These are phyloP conservation scores for Lentinula lateritia DNA, from an alignment of 768 basidiomycete genomes.

Conservation along the genomic window DNA sequence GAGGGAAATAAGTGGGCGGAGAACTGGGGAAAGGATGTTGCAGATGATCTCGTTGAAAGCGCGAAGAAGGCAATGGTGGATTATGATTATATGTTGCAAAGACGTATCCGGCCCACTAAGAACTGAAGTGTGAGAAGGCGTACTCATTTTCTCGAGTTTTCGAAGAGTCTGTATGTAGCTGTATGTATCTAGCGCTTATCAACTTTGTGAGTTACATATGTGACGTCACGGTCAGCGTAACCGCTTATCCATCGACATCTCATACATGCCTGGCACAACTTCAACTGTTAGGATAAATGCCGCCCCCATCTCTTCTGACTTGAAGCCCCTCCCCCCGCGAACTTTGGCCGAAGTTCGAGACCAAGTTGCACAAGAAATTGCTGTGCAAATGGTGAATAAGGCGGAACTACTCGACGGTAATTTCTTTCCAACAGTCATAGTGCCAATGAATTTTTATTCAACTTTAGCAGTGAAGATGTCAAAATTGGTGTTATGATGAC, in stretches of 20 bases:
- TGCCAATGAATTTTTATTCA: background rate
- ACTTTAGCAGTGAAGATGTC: slow-evolving; percentile 25
- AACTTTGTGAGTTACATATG: no score
- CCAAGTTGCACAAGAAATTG: slow-evolving; percentile 54
- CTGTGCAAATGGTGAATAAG: slow-evolving; percentile 46
- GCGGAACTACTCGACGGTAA: slow-evolving; percentile 43
- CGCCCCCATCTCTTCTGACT: background rate
- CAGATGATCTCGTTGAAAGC: background rate
- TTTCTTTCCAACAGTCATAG: background rate
- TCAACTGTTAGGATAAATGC: background rate
- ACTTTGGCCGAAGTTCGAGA: slow-evolving; percentile 57
- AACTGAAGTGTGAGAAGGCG: no score
- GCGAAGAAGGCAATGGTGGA: background rate
- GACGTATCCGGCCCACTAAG: background rate
- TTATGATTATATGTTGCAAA: slow-evolving; percentile 4
- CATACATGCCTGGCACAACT: background rate
- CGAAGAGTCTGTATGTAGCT: no score
- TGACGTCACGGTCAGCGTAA: background rate
- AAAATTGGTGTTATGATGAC: slow-evolving; percentile 57
- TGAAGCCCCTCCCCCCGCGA: slow-evolving; percentile 22
- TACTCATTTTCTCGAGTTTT: no score
- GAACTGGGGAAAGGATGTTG: background rate
- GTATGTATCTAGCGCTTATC: background rate
- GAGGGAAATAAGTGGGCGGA: slow-evolving; percentile 1
- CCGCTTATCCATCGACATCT: background rate